Evolutionary conservation across 2,329 filamentous ascomycete genomes (phyloP).

Genomic region (Clonostachys solani): DNA sequence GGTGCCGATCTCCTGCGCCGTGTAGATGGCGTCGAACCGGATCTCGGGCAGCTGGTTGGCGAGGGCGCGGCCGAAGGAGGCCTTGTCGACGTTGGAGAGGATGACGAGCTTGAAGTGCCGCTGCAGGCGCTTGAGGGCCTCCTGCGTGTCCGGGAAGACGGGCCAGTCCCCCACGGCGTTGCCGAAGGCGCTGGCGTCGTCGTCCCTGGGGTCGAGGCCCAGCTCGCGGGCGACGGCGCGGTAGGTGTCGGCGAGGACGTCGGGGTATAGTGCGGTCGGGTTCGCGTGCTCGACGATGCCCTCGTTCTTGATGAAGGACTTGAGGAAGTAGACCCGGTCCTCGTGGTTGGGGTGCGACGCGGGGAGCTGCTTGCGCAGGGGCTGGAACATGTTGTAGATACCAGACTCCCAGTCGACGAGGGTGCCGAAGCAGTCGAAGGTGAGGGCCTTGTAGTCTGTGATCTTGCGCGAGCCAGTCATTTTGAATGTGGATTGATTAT

Average conservation of each 20-base stretch:
- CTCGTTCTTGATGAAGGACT: slow-evolving; percentile 43
- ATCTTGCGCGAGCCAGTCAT: slow-evolving; percentile 9
- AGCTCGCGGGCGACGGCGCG: slow-evolving; percentile 22
- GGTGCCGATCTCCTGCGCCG: slow-evolving; percentile 65
- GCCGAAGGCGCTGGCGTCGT: slow-evolving; percentile 21
- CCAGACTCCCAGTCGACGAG: slow-evolving; percentile 76
- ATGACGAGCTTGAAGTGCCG: slow-evolving; percentile 54
- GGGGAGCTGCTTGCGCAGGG: slow-evolving; percentile 38
- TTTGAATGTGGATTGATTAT: background rate
- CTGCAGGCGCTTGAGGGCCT: slow-evolving; percentile 42
- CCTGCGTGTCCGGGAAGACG: slow-evolving; percentile 53
- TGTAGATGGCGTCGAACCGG: slow-evolving; percentile 59
- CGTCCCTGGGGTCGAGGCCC: slow-evolving; percentile 1
- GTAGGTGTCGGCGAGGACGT: slow-evolving; percentile 37
- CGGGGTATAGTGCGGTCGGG: slow-evolving; percentile 28
- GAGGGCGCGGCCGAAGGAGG: slow-evolving; percentile 16
- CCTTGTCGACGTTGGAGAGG: slow-evolving; percentile 54
- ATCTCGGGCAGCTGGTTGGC: slow-evolving; percentile 38
- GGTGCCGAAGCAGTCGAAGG: slow-evolving; percentile 78
- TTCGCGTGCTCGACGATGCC: slow-evolving; percentile 53
- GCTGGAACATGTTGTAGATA: slow-evolving; percentile 47
- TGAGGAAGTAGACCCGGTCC: slow-evolving; percentile 31
- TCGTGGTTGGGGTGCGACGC: slow-evolving; percentile 25
- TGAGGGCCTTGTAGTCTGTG: slow-evolving; percentile 39
- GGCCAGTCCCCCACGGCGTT: slow-evolving; percentile 47